These are phyloP conservation scores for Funneliformis caledonium DNA, from an alignment of 371 early-diverging fungal genomes.

Conservation along the genomic window DNA sequence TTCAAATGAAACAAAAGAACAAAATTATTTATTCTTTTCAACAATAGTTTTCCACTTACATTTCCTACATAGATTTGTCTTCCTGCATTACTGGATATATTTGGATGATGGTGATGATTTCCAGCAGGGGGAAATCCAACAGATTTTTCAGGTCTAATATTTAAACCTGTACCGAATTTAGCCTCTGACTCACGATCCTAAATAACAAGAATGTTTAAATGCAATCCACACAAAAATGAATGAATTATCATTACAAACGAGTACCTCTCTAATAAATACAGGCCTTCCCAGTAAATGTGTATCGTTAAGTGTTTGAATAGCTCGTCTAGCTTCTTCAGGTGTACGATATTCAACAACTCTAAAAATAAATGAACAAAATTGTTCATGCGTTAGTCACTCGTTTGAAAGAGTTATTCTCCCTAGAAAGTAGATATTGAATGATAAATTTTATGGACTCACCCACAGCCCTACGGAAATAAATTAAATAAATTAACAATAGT, in stretches of 20 bases:
- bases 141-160: background rate
- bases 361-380: constrained; percentile 4
- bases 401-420: too few relatives aligned
- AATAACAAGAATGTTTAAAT: constrained; percentile 22
- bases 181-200: constrained; percentile 66
- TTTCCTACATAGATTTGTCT: constrained; percentile 73
- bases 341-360: constrained; percentile 82
- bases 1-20: background rate
- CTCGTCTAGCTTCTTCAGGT: constrained; percentile 79
- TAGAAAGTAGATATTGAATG: constrained; percentile 24
- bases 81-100: constrained; percentile 48
- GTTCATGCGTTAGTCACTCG: constrained; percentile 42
- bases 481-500: background rate
- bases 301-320: constrained; percentile 77
- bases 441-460: constrained; percentile 44
- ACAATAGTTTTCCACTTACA: constrained; percentile 50
- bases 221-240: background rate
- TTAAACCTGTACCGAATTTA: constrained; percentile 52
- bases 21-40: background rate
- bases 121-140: background rate
- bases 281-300: constrained; percentile 77
- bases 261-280: constrained; percentile 76
- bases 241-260: background rate
- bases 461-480: constrained; percentile 49
- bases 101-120: constrained; percentile 10